These are phyloP conservation scores for Dipteronia sinensis DNA, from an alignment of 345 rosid species.

Conservation along the genomic window DNA sequence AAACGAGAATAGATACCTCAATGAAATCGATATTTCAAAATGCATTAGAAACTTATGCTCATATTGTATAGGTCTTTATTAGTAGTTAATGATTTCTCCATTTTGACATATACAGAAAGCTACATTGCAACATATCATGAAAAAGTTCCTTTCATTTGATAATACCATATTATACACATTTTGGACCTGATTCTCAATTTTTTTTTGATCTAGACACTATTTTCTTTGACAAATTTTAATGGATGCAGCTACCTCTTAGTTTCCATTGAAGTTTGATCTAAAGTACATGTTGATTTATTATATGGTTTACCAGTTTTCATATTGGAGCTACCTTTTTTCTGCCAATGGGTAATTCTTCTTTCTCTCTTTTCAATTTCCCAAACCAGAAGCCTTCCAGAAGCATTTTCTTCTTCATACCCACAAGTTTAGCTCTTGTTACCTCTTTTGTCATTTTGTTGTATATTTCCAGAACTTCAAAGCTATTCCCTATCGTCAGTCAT, in stretches of 20 bases:
- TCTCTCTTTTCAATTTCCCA: neutral
- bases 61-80: neutral
- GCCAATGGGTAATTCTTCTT: neutral
- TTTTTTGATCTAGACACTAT: neutral
- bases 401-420: conserved; percentile 43
- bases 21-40: neutral
- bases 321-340: neutral
- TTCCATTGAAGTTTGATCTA: neutral
- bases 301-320: neutral
- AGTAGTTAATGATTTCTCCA: neutral
- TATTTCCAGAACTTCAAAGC: conserved; percentile 40
- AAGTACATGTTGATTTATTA: neutral
- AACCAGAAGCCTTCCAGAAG: conserved; percentile 10
- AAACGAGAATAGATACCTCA: neutral
- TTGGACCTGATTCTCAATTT: neutral
- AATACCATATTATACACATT: neutral
- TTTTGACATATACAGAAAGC: neutral
- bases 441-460: conserved; percentile 43
- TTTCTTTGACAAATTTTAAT: neutral
- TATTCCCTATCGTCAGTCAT: conserved; percentile 23
- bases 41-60: neutral
- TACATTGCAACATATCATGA: neutral
- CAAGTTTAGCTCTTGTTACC: conserved; percentile 42
- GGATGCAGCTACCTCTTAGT: neutral
- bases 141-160: neutral